Conservation (phyloP, 148 eudicot species). For the Diospyros kaki region DNA sequence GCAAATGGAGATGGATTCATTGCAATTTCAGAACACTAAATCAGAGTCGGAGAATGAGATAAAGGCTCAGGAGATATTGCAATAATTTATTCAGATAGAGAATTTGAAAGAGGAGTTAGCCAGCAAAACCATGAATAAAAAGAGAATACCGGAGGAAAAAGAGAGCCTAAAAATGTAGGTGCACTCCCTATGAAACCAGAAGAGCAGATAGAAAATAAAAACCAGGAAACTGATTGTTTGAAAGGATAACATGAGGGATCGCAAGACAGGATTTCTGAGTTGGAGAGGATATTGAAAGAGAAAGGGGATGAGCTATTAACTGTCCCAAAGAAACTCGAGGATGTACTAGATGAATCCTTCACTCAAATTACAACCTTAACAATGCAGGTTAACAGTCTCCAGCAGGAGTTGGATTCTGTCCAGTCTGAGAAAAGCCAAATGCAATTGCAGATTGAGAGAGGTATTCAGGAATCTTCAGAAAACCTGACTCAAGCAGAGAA, state of each 20-base stretch:
- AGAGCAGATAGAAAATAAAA: conserved; percentile 27
- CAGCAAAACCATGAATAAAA: conserved; percentile 17
- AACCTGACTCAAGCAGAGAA: conserved; percentile 26
- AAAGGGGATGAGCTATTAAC: conserved; percentile 33
- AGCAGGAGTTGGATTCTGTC: conserved; percentile 39
- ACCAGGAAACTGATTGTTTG: conserved; percentile 24
- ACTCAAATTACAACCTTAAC: conserved; percentile 32
- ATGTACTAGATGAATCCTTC: conserved; percentile 33
- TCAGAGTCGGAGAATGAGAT: conserved; percentile 20
- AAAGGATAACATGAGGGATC: conserved; percentile 31
- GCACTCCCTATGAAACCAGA: conserved; percentile 40
- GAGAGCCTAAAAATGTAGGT: conserved; percentile 19
- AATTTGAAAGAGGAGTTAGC: conserved; percentile 30
- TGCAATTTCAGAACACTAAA: conserved; percentile 26
- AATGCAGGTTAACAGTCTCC: conserved; percentile 29
- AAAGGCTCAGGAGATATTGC: conserved; percentile 25
- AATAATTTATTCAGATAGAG: conserved; percentile 20
- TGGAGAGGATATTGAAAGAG: conserved; percentile 40
- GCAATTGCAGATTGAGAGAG: conserved; percentile 36
- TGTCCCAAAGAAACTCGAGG: conserved; percentile 50
- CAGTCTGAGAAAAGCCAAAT: conserved; percentile 34
- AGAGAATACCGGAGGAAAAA: conserved; percentile 30
- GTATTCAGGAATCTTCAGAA: conserved; percentile 28
- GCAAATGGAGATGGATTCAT: conserved; percentile 27
- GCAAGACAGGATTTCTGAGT: conserved; percentile 32